phyloP scores from a whole-genome alignment of 805 yeast species.

The Suhomyces sp. region DNA sequence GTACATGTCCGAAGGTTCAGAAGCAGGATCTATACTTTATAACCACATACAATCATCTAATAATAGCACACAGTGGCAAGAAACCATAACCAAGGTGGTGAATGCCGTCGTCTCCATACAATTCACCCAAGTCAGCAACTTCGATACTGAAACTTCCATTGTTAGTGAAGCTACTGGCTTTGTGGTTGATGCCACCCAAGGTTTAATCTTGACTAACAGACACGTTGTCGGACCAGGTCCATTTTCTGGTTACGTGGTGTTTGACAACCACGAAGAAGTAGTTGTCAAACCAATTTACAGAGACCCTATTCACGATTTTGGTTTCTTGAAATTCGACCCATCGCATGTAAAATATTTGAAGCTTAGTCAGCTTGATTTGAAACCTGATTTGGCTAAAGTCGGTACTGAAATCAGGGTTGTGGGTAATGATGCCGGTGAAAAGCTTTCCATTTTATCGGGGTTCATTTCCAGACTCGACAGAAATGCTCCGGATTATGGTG shows the following conservation, averaged over 20 bases:
- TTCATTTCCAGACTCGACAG: constrained; percentile 83
- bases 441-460: constrained; percentile 83
- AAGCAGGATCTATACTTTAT: constrained; percentile 11
- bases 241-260: constrained; percentile 84
- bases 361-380: constrained; percentile 60
- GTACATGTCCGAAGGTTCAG: constrained; percentile 7
- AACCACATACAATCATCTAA: constrained; percentile 8
- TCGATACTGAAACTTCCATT: constrained; percentile 79
- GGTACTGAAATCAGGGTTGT: constrained; percentile 93
- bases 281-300: constrained; percentile 82
- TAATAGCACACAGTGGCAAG: constrained; percentile 17
- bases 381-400: constrained; percentile 83
- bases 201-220: constrained; percentile 85
- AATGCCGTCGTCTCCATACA: constrained; percentile 81
- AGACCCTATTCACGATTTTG: constrained; percentile 95
- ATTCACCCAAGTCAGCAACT: constrained; percentile 80
- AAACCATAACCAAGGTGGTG: constrained; percentile 15
- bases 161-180: constrained; percentile 95
- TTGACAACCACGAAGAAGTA: constrained; percentile 92
- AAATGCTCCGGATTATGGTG: constrained; percentile 93
- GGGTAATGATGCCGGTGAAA: constrained; percentile 96
- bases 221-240: constrained; percentile 97
- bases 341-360: constrained; percentile 66
- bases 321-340: constrained; percentile 80
- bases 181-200: constrained; percentile 78